Evolutionary conservation across 169 alveolate species (phyloP), one percentile per base, ranked within the genome.

Genomic region (Hepatocystis sp.): DNA sequence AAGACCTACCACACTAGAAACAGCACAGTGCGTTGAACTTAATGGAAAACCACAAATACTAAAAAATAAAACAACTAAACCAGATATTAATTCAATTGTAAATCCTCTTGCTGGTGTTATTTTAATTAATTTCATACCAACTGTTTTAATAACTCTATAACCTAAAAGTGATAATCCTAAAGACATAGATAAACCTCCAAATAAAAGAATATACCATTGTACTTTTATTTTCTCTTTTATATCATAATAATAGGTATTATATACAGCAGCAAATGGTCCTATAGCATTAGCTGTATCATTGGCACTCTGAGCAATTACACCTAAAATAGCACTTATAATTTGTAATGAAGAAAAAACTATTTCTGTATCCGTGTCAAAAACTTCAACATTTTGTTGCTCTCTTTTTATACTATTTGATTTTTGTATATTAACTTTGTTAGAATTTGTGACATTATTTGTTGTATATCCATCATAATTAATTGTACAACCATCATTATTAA

Each of bases 221-320:
- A 67, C 92, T 49, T 66, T 85, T 17, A 85, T 55, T 56, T 68
- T 65, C 23, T 53, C 66, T 28, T 27, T 55, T 10, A 67, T 67
- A 10, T 55, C 90, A n/a, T 86, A 84, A 44, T 68, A 47, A 36
- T 67, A 78, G 1, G 88, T 60, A 44, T 91, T 92, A 64, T 44
- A 60, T 15, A 53, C 84, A 2, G 84, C 84, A 28, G 68, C 89
- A 42, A 90, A 68, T 4, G 97, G 96, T 0, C 95, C 94, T 2
- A 93, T 92, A 0, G 97, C 97, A 67, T 95, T 95, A 15, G 97
- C 97, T 15, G 95, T 91, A 86, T 95, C 97, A 64, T 95, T 95
- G 10, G 96, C 93, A 64, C 95, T 86, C 56, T 95, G 97, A 3
- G 96, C 94, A 21, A 95, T 85, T 46, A 92, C 91, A 25, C 91